Conservation (phyloP, 2,329 filamentous ascomycete genomes). For the Fusarium piperis region DNA sequence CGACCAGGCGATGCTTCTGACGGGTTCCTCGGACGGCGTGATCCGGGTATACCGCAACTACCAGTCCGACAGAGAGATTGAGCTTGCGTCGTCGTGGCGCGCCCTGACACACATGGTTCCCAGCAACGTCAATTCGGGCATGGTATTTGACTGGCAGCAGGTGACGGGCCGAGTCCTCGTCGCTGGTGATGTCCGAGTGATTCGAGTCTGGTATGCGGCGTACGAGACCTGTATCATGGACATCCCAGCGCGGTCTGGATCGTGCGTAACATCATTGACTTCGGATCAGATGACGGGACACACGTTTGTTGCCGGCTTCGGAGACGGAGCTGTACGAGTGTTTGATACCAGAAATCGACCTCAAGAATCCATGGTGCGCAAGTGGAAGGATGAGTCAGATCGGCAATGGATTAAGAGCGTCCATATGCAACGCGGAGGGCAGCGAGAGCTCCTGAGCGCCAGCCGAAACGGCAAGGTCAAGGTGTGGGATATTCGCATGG, state of each 20-base stretch:
- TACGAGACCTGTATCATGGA: conserved; percentile 93
- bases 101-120: conserved; percentile 93
- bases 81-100: conserved; percentile 90
- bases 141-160: conserved; percentile 99
- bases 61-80: conserved; percentile 77
- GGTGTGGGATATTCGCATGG: conserved; percentile 95
- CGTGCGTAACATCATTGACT: conserved; percentile 94
- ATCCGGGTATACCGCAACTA: conserved; percentile 95
- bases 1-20: conserved; percentile 93
- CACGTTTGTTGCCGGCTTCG: conserved; percentile 95
- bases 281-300: conserved; percentile 98
- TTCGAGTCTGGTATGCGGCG: conserved; percentile 94
- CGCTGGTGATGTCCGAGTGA: conserved; percentile 93
- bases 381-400: conserved; percentile 89
- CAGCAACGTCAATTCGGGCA: conserved; percentile 91
- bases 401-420: conserved; percentile 95
- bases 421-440: conserved; percentile 94
- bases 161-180: conserved; percentile 96
- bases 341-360: conserved; percentile 89
- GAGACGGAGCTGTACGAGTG: conserved; percentile 91
- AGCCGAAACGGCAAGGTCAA: conserved; percentile 93
- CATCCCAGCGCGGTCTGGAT: conserved; percentile 92
- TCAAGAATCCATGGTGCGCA: conserved; percentile 91
- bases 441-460: conserved; percentile 89
- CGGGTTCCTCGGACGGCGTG: conserved; percentile 93